Percentiles rank a stretch among this genome's conserved stretches.
Conservation (phyloP, 768 basidiomycete genomes). For the Boletus subparvulus region DNA sequence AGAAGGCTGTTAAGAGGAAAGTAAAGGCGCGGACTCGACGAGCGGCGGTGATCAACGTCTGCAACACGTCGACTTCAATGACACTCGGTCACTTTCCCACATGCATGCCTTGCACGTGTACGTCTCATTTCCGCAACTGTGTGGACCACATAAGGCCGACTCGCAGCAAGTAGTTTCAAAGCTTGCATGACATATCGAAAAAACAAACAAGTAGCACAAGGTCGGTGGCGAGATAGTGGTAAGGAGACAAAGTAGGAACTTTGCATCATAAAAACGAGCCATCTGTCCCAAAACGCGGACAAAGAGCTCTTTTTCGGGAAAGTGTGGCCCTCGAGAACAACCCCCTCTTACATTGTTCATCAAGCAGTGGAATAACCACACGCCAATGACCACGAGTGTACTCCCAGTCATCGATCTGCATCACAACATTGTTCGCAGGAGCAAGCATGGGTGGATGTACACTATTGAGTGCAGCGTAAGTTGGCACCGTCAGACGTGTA, state of each 20-base stretch:
- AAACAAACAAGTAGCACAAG: no score
- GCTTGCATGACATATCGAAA: neutral
- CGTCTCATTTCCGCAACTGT: slow-evolving; percentile 13
- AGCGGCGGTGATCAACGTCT: neutral
- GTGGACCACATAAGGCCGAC: slow-evolving; percentile 4
- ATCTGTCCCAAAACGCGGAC: neutral
- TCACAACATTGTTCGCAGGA: slow-evolving; percentile 17
- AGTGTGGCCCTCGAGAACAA: slow-evolving; percentile 38
- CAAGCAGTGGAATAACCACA: slow-evolving; percentile 37
- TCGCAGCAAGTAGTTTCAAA: neutral
- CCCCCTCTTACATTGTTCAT: slow-evolving; percentile 46
- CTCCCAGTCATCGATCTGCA: slow-evolving; percentile 40
- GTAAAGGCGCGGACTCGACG: neutral
- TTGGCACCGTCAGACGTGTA: slow-evolving; percentile 36
- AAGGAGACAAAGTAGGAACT: neutral
- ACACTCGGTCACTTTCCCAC: slow-evolving; percentile 12
- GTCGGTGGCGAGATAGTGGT: neutral
- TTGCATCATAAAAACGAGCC: slow-evolving; percentile 1
- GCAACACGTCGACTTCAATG: neutral
- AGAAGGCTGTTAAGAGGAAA: neutral
- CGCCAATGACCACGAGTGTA: no score
- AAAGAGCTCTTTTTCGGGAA: slow-evolving; percentile 1
- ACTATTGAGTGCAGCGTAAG: no score
- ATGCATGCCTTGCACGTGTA: slow-evolving; percentile 12
- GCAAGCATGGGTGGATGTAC: slow-evolving; percentile 15